Conservation (phyloP, 257 asterid species). For the Fraxinus quadrangulata region DNA sequence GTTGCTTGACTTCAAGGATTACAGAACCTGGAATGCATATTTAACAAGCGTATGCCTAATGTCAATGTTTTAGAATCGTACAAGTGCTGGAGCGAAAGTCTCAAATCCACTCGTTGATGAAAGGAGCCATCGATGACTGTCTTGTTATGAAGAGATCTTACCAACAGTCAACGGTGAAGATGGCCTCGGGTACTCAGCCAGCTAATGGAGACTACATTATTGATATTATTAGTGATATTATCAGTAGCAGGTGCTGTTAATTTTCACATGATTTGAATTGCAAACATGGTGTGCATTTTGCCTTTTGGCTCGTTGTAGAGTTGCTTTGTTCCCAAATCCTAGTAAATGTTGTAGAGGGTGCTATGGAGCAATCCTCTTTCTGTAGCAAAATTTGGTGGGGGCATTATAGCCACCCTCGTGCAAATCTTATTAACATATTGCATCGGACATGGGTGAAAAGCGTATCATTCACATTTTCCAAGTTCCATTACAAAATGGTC, state of each 20-base stretch:
- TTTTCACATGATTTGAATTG: background rate
- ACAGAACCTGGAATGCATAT: background rate
- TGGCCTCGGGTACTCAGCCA: background rate
- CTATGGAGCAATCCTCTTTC: background rate
- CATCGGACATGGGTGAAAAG: too few species aligned
- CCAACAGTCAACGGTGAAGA: background rate
- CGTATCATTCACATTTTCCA: too few species aligned
- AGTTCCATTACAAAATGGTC: too few species aligned
- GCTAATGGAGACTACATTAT: background rate
- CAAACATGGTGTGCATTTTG: background rate
- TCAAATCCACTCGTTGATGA: background rate
- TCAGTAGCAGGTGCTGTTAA: background rate
- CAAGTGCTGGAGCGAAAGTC: background rate
- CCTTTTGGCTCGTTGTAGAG: background rate
- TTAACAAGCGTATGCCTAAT: background rate
- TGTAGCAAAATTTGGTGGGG: slow-evolving; percentile 3
- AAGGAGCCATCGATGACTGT: background rate
- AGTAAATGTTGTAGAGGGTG: background rate
- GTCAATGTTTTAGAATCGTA: background rate
- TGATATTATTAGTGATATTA: background rate
- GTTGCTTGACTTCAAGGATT: background rate
- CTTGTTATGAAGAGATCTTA: too few species aligned
- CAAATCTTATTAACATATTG: too few species aligned
- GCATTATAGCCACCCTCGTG: too few species aligned
- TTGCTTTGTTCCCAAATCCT: background rate